These are phyloP conservation scores for Benincasa hispida DNA, from an alignment of 306 rosid species.

Conservation along the genomic window DNA sequence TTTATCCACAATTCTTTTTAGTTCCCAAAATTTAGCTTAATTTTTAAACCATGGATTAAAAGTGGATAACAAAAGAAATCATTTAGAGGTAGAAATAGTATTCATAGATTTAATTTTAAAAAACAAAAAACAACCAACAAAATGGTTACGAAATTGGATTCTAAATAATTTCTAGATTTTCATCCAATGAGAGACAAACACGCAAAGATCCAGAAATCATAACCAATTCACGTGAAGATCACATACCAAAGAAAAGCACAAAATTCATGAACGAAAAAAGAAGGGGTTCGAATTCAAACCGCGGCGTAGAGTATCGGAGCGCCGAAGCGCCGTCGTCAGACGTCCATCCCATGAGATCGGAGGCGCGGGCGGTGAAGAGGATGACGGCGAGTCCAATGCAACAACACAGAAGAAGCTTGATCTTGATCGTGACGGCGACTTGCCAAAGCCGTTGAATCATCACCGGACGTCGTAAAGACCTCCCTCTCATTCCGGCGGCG, in stretches of 20 bases:
- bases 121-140: too few species aligned
- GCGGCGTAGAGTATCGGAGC: conserved; percentile 24
- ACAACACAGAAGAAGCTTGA: conserved; percentile 52
- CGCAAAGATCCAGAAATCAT: not conserved
- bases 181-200: not conserved
- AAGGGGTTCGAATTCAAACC: conserved; percentile 28
- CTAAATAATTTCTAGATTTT: too few species aligned
- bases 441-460: conserved; percentile 52
- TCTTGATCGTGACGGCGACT: conserved; percentile 39
- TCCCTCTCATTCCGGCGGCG: conserved; percentile 46
- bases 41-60: too few species aligned
- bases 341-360: conserved; percentile 44
- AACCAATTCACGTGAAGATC: not conserved
- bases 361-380: conserved; percentile 30
- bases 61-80: too few species aligned
- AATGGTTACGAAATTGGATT: not conserved
- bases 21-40: too few species aligned
- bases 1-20: too few species aligned
- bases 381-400: conserved; percentile 52
- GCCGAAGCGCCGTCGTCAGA: conserved; percentile 12
- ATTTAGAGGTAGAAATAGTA: too few species aligned
- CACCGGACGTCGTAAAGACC: conserved; percentile 48
- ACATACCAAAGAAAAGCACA: not conserved
- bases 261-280: not conserved
- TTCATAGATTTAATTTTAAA: too few species aligned